A percentile compares a stretch with the other conserved stretches of the same genome.
These are phyloP conservation scores for Magnaporthiopsis poae DNA, from an alignment of 2,329 filamentous ascomycete genomes.

Conservation along the genomic window DNA sequence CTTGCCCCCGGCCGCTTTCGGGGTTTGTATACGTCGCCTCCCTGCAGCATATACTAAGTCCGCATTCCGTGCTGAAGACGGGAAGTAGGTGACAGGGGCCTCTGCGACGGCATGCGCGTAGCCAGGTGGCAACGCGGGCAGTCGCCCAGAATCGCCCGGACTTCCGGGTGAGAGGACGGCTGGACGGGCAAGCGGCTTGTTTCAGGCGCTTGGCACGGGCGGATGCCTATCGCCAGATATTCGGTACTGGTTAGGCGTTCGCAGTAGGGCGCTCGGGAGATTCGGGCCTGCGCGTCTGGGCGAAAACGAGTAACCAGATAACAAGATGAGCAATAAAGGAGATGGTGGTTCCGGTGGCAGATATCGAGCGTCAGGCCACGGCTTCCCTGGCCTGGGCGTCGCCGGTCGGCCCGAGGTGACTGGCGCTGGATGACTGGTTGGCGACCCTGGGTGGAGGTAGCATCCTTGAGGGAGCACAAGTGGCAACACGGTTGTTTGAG, in stretches of 20 bases:
- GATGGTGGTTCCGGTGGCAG: not conserved
- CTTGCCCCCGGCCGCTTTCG: not conserved
- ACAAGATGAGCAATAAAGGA: not conserved
- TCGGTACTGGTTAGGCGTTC: not conserved
- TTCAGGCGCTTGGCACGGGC: not conserved
- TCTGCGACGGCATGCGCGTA: not conserved
- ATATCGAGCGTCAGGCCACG: not conserved
- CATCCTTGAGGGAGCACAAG: not conserved
- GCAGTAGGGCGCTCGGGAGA: not conserved
- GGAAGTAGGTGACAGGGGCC: not conserved
- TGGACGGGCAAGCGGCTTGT: not conserved
- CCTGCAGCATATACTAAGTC: not conserved
- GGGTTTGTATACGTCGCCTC: not conserved
- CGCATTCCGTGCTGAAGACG: constrained; percentile 1
- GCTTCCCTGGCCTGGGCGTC: no score
- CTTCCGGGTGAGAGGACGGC: not conserved
- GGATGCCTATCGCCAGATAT: not conserved
- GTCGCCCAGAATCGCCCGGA: not conserved
- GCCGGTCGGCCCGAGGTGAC: not conserved
- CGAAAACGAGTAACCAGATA: not conserved
- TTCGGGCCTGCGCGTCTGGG: not conserved
- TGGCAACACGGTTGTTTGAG: not conserved
- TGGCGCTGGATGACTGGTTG: not conserved
- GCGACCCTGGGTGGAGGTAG: not conserved
- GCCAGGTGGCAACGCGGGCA: not conserved